Conservation (phyloP, 495 filamentous ascomycete genomes). For the Penicillium herquei region DNA sequence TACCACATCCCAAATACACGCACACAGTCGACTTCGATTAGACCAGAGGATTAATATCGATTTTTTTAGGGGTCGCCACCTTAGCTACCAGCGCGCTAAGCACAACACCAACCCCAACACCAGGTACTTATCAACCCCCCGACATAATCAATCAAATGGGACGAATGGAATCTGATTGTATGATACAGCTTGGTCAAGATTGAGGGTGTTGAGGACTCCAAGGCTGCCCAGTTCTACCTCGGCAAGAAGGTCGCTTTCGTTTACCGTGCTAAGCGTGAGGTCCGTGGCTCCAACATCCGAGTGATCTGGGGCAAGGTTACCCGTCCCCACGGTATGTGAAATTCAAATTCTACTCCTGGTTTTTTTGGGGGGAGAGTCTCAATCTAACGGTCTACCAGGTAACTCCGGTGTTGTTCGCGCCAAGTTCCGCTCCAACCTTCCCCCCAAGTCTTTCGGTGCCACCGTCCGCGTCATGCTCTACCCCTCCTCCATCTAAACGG, state of each 20-base stretch:
- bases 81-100: slow-evolving; percentile 90
- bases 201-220: slow-evolving; percentile 86
- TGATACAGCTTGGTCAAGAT: slow-evolving; percentile 78
- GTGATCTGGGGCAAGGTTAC: slow-evolving; percentile 99
- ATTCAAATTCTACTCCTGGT: background rate
- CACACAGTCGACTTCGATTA: slow-evolving; percentile 9
- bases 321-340: slow-evolving; percentile 77
- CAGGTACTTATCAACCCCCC: slow-evolving; percentile 38
- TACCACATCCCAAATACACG: background rate
- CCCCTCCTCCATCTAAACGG: slow-evolving; percentile 65
- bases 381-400: slow-evolving; percentile 48
- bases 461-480: slow-evolving; percentile 98
- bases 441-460: slow-evolving; percentile 92
- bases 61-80: slow-evolving; percentile 75
- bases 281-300: slow-evolving; percentile 93
- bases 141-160: slow-evolving; percentile 7
- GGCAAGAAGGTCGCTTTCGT: slow-evolving; percentile 98
- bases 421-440: slow-evolving; percentile 92
- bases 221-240: slow-evolving; percentile 84
- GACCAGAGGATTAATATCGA: slow-evolving; percentile 36
- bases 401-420: slow-evolving; percentile 96
- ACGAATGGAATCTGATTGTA: slow-evolving; percentile 30
- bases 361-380: slow-evolving; percentile 1
- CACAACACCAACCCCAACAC: slow-evolving; percentile 81
- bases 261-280: slow-evolving; percentile 88